Base-by-base conservation (phyloP, 257 asterid genomes). In the Nicotiana tabacum region DNA sequence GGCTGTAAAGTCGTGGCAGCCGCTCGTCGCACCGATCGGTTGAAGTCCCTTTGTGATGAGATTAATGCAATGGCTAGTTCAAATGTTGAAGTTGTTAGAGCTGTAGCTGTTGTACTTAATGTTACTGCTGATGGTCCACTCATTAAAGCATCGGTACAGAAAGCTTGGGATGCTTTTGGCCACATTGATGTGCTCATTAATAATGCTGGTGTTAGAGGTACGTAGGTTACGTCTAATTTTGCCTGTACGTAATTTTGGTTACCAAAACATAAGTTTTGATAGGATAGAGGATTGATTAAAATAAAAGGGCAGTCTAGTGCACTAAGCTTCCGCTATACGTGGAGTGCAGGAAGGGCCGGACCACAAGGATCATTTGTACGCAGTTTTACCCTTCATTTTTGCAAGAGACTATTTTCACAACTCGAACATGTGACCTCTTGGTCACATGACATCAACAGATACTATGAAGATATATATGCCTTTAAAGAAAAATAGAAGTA, bases 181-280 rank as follows among this genome's bases (percentile, higher is more conserved):
- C 87, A 87, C 15, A 88, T 92, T 55, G 95, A 93, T 74, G 91
- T 84, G 55, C 46, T 93, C 82, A 80, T 91, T 43, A 91, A 93
- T 85, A 91, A 92, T 81, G 97, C 94, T 43, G 97, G 97, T 4
- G 66, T 89, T 1, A 86, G 95, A 92, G 95, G 97, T 93, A 56
- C 4, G 57, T 5, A 35, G 39, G 55, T 48, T 48, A 69, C 9
- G 10, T 15, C 46, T 48, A 48, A 35, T 35, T 35, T 35, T 56
- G 17, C 61, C 11, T 60, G 39, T 35, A 5, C 6, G 7, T 35
- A 35, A 35, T 35, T 5, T 35, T 35, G 7, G 39, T 35, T 35
- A 35, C 39, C 5, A 35, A 35, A 35, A 35, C 39, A 35, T 4
- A 3, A 51, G 4, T 17, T 56, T 56, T 56, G 21, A 56, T 56